Base-by-base conservation (phyloP, 768 basidiomycete genomes). In the Termitomyces eurrhizus region DNA sequence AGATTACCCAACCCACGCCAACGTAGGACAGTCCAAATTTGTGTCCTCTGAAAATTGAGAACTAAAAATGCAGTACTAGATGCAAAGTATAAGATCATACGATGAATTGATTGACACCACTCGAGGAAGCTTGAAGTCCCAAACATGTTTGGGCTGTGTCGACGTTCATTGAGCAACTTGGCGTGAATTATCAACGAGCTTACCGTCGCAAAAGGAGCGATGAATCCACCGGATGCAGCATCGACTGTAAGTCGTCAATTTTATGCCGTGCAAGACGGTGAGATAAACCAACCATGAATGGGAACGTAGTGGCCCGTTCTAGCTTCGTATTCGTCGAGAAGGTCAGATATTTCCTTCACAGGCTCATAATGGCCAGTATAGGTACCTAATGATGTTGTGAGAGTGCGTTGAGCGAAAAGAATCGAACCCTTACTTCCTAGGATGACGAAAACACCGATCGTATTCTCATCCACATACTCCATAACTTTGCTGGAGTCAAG, bases 341-440 rank as follows among this genome's bases (percentile, higher is more conserved):
- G 79, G 45, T 87, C 85, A 1, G 89, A 78, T 86, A 97, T 91
- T 70, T 88, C 90, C 70, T 90, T 83, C 36, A 97, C 94, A 13
- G 89, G 86, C 67, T 96, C 95, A 67, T 81, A 83, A 63, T 83
- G 82, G 1, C 89, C 89, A 16, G 89, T 89, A 69, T 89, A 90
- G 3, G 79, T 81, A 56, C 78, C 76, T 74, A 61, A 61, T 29
- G 42, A 8, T 45, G 80, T 85, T 65, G 77, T 78, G n/a, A 80
- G 83, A 9, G 83, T 84, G 64, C 78, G 80, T 29, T 79, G 82
- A 73, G 70, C 64, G 45, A 65, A 32, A 24, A 53, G 26, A 44
- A 18, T 13, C 1, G 7, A 36, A 65, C 13, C 18, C 73, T 53
- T 65, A 78, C 76, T 77, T 32, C 76, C 74, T 24, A 77, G 69